A percentile compares a stretch with the other conserved stretches of the same genome.
These are phyloP conservation scores for Gossypium arboreum DNA, from an alignment of 345 rosid species.

Conservation along the genomic window DNA sequence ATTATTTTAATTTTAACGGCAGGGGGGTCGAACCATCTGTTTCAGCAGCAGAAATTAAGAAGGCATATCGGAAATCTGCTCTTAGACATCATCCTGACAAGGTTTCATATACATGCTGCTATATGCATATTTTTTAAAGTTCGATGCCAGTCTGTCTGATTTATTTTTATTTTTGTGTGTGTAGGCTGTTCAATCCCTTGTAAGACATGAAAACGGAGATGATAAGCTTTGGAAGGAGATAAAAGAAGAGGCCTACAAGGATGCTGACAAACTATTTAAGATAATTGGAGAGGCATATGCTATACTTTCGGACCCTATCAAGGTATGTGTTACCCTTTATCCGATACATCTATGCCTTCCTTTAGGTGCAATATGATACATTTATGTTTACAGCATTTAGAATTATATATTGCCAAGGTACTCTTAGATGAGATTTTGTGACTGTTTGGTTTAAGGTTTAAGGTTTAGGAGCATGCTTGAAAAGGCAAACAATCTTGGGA, in stretches of 20 bases:
- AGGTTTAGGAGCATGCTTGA: background rate
- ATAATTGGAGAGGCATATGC: conserved; percentile 96
- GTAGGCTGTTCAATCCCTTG: conserved; percentile 85
- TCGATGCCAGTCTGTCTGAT: background rate
- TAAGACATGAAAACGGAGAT: conserved; percentile 78
- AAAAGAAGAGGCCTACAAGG: conserved; percentile 75
- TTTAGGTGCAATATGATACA: background rate
- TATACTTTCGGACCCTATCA: conserved; percentile 76
- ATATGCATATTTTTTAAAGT: background rate
- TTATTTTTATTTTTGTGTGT: background rate
- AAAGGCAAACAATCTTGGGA: background rate
- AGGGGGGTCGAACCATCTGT: conserved; percentile 82
- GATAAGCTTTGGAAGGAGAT: conserved; percentile 78
- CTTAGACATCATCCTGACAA: conserved; percentile 99
- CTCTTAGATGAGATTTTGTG: background rate
- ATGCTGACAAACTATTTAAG: conserved; percentile 88
- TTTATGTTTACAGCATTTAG: background rate
- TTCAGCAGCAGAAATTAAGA: conserved; percentile 77
- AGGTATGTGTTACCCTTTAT: conserved; percentile 34
- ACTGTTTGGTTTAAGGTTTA: background rate
- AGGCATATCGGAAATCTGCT: conserved; percentile 92
- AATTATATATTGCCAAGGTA: background rate
- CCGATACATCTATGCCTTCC: background rate
- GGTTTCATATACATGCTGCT: conserved; percentile 40
- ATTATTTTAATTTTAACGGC: conserved; percentile 21